Evolutionary conservation across 78 protist species (phyloP), one percentile per base, ranked within the genome.

Genomic region (Cavenderia fasciculata): DNA sequence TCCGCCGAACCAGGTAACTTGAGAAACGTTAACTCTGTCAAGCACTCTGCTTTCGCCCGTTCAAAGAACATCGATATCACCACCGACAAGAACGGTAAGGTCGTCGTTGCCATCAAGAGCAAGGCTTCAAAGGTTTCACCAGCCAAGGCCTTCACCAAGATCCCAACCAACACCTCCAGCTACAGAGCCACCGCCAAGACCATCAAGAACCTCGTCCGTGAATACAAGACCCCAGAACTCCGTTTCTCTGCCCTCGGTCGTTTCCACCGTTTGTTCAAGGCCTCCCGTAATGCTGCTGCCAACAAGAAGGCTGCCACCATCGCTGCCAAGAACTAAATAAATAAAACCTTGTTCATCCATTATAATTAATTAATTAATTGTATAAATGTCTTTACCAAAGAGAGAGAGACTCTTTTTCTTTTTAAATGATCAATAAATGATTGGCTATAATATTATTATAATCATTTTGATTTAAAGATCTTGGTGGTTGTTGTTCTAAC

Each of bases 11-110:
- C 90, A 46, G 90, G 90, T 44, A 82, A 82, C 36, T 69, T 82
- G 59, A 41, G 90, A 27, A 82, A 82, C 78, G 68, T n/a, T 10
- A 25, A 82, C 78, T 52, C 70, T 31, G 21, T 43, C 14, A 82
- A 82, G 61, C 68, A 82, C 78, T 82, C 90, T 59, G 90, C 79
- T 82, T 63, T 82, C 31, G 90, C 90, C 71, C 47, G 70, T 29
- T 43, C 31, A 12, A 82, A 59, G 40, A 66, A 46, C 31, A 51
- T 82, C 40, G 90, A 68, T 47, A 78, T 82, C 73, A 66, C 43
- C 47, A 47, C 44, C 56, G 41, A 52, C 46, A n/a, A 47, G 41
- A 57, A 52, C 52, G 73, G 73, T 66, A 31, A 59, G 59, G 56
- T 68, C 54, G 90, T 65, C 14, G 33, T 63, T 43, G 65, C 90